Conservation (phyloP, 768 basidiomycete species). For the Leucocoprinus birnbaumii region DNA sequence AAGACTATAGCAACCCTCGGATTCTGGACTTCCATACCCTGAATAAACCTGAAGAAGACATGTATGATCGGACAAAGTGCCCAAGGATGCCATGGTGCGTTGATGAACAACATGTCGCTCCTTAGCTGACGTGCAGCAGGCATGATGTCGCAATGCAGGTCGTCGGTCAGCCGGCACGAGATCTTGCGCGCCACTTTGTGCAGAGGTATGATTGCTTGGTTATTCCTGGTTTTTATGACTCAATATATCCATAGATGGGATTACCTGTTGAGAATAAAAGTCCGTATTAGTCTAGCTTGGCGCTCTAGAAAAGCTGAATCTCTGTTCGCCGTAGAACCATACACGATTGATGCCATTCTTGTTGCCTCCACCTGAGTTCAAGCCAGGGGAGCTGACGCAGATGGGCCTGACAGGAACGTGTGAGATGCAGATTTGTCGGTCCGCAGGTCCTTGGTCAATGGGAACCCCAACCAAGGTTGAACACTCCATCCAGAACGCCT, state of each 20-base stretch:
- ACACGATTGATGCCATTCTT: slow-evolving; percentile 90
- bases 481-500: slow-evolving; percentile 93
- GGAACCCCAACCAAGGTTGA: slow-evolving; percentile 85
- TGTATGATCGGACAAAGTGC: slow-evolving; percentile 88
- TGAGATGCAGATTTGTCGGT: slow-evolving; percentile 95
- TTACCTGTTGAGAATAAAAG: slow-evolving; percentile 89
- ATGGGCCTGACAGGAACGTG: slow-evolving; percentile 92
- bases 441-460: slow-evolving; percentile 94
- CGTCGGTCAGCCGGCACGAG: slow-evolving; percentile 93
- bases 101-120: background rate
- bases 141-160: slow-evolving; percentile 97
- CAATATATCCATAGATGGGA: slow-evolving; percentile 70
- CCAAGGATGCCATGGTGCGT: slow-evolving; percentile 95
- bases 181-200: slow-evolving; percentile 91
- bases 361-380: slow-evolving; percentile 91
- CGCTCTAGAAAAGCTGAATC: slow-evolving; percentile 2
- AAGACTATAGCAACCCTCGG: slow-evolving; percentile 93
- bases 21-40: slow-evolving; percentile 82
- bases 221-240: slow-evolving; percentile 10
- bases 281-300: slow-evolving; percentile 26
- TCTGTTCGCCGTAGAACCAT: slow-evolving; percentile 66
- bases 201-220: slow-evolving; percentile 57
- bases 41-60: slow-evolving; percentile 89
- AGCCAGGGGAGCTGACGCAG: slow-evolving; percentile 68
- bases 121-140: slow-evolving; percentile 40